phyloP scores from a whole-genome alignment of 108 stramenopile genomes.

The Chaetoceros tenuissimus region DNA sequence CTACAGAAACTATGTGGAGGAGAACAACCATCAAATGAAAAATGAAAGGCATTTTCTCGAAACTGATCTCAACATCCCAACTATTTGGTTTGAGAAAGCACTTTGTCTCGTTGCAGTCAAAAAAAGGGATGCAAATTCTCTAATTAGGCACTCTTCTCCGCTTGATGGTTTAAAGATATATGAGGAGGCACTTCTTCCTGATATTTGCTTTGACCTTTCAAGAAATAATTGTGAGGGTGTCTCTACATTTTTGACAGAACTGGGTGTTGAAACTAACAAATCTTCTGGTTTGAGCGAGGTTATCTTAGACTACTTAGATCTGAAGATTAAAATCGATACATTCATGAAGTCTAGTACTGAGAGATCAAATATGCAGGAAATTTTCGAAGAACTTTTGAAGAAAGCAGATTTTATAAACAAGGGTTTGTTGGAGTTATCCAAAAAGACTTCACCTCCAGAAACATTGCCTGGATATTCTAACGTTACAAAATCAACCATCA shows the following conservation, averaged over 20 bases:
- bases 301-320: not conserved
- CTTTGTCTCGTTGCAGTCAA: not conserved
- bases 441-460: too few relatives aligned
- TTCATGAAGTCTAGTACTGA: too few relatives aligned
- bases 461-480: not conserved
- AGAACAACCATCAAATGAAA: conserved; percentile 10
- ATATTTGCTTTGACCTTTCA: not conserved
- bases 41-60: conserved; percentile 37
- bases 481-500: not conserved
- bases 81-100: conserved; percentile 53
- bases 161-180: not conserved
- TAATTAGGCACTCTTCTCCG: not conserved
- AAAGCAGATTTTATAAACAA: too few relatives aligned
- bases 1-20: conserved; percentile 24
- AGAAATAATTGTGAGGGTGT: not conserved
- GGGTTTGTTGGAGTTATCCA: too few relatives aligned
- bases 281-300: not conserved
- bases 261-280: not conserved
- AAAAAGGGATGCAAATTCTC: not conserved
- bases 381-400: too few relatives aligned
- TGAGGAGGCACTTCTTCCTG: not conserved
- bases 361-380: too few relatives aligned
- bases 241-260: not conserved
- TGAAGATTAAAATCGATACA: too few relatives aligned
- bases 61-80: conserved; percentile 42